Evolutionary conservation across 2,329 filamentous ascomycete species (phyloP).

Genomic region (Fusarium verrucosum): DNA sequence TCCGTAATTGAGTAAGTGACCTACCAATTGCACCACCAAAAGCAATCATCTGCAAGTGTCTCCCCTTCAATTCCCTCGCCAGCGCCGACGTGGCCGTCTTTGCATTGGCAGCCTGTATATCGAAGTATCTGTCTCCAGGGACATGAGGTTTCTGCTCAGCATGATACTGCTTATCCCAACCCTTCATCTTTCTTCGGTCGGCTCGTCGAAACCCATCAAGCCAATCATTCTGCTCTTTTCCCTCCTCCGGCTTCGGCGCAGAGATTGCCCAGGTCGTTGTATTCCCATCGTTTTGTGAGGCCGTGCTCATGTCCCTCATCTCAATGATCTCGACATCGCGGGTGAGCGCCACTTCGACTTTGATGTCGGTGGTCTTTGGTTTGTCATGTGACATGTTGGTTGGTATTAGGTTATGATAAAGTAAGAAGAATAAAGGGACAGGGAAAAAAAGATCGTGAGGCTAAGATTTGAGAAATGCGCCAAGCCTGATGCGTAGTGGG

Average conservation of each 20-base stretch:
- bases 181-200: slow-evolving; percentile 32
- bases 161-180: slow-evolving; percentile 37
- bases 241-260: slow-evolving; percentile 8
- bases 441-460: not conserved
- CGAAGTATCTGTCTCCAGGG: slow-evolving; percentile 59
- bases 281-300: slow-evolving; percentile 8
- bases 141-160: slow-evolving; percentile 20
- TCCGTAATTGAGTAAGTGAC: slow-evolving; percentile 1
- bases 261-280: slow-evolving; percentile 26
- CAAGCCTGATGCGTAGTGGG: slow-evolving; percentile 7
- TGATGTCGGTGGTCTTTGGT: slow-evolving; percentile 32
- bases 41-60: slow-evolving; percentile 97
- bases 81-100: slow-evolving; percentile 81
- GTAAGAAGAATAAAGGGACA: not conserved
- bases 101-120: slow-evolving; percentile 67
- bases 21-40: slow-evolving; percentile 89
- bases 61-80: slow-evolving; percentile 78
- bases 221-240: slow-evolving; percentile 30
- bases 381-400: slow-evolving; percentile 26
- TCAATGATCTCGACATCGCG: slow-evolving; percentile 33
- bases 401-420: not conserved
- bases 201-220: slow-evolving; percentile 39
- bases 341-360: slow-evolving; percentile 30
- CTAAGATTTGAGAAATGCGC: not conserved
- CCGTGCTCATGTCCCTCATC: slow-evolving; percentile 21